Percentiles rank a stretch among this genome's conserved stretches.
phyloP scores from a whole-genome alignment of 2,329 filamentous ascomycete genomes.

The Exutisphaerella laricina region DNA sequence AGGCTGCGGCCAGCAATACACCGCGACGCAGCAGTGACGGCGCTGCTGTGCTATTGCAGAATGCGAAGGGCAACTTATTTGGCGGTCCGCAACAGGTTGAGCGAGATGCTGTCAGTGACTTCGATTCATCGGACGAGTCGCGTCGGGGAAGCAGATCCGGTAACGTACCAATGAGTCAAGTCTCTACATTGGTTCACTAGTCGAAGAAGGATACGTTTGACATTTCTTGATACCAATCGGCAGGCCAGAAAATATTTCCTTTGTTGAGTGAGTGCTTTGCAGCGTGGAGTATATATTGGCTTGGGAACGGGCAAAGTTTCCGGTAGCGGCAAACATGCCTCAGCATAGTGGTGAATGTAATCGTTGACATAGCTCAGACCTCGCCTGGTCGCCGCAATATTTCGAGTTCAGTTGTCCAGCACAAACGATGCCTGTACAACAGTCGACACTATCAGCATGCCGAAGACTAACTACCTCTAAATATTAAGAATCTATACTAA shows the following conservation, averaged over 20 bases:
- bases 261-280: background rate
- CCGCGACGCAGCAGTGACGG: slow-evolving; percentile 2
- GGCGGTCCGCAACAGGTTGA: background rate
- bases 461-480: no score
- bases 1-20: background rate
- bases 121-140: background rate
- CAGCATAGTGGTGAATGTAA: slow-evolving; percentile 2
- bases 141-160: background rate
- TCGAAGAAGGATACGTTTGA: background rate
- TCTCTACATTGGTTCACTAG: background rate
- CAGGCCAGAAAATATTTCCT: slow-evolving; percentile 3
- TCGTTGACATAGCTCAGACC: slow-evolving; percentile 1
- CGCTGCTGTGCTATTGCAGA: background rate
- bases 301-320: background rate
- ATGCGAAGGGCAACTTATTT: background rate
- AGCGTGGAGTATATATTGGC: slow-evolving; percentile 3
- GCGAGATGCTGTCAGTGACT: no score
- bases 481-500: no score
- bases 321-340: background rate
- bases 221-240: background rate
- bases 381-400: background rate
- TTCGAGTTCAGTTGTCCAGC: no score
- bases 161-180: background rate
- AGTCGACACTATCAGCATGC: no score
- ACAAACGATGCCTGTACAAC: no score